A percentile compares a stretch with the other conserved stretches of the same genome.
Evolutionary conservation across 75 land plant species (phyloP).

Genomic region (Larix kaempferi): DNA sequence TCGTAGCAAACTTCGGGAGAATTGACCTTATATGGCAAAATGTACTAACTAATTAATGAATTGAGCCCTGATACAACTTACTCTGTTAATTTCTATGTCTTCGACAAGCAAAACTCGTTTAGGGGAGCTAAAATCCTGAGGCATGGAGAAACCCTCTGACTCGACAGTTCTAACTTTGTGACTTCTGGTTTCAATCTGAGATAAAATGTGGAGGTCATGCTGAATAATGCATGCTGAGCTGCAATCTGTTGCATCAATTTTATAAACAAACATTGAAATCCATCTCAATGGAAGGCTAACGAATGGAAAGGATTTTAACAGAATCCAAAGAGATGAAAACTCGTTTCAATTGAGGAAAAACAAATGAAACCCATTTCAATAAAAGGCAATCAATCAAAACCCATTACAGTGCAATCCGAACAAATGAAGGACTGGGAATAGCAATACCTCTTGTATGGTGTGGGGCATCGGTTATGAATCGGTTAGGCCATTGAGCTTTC

Average conservation of each 20-base stretch:
- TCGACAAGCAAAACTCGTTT: slow-evolving; percentile 43
- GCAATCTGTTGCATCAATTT: background rate
- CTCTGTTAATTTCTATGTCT: slow-evolving; percentile 40
- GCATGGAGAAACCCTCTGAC: background rate
- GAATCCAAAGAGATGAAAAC: too few relatives aligned
- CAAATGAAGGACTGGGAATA: too few relatives aligned
- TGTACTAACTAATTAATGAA: too few relatives aligned
- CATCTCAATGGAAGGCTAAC: background rate
- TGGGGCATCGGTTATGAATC: too few relatives aligned
- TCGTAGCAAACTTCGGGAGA: too few relatives aligned
- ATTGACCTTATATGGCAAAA: too few relatives aligned
- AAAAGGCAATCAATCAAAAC: background rate
- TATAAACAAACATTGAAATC: background rate
- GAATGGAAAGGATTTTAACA: too few relatives aligned
- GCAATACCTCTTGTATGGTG: too few relatives aligned
- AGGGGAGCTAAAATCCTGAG: background rate
- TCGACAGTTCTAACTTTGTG: background rate
- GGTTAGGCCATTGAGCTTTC: too few relatives aligned
- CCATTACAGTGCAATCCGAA: background rate
- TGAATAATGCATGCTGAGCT: background rate
- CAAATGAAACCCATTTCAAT: too few relatives aligned
- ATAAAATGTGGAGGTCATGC: background rate
- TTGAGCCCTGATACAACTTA: slow-evolving; percentile 4
- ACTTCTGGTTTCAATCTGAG: background rate
- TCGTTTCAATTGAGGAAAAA: too few relatives aligned